Evolutionary conservation across 768 basidiomycete genomes (phyloP).

Genomic region (Mycena rosella): DNA sequence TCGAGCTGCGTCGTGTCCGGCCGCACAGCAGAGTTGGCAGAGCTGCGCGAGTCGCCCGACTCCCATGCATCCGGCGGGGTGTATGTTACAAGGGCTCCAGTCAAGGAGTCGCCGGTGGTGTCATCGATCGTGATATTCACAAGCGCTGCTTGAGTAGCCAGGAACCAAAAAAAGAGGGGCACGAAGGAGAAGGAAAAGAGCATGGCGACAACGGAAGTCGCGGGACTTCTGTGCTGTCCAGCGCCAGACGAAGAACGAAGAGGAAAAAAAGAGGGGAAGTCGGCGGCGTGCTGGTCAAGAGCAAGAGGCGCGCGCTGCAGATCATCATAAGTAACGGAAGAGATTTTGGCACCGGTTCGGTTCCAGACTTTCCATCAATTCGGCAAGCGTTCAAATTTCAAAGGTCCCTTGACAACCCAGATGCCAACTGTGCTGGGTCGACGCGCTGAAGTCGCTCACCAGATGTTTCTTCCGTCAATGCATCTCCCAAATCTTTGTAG

Average conservation of each 20-base stretch:
- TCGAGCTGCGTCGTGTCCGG: constrained; percentile 38
- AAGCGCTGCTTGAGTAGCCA: constrained; percentile 33
- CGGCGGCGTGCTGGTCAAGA: background rate
- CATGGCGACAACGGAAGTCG: constrained; percentile 34
- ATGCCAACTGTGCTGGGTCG: no score
- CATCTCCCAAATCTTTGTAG: no score
- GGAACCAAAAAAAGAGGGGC: constrained; percentile 26
- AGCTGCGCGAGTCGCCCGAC: constrained; percentile 41
- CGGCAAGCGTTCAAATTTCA: no score
- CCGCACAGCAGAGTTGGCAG: constrained; percentile 42
- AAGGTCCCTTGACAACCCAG: no score
- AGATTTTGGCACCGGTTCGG: no score
- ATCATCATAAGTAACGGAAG: no score
- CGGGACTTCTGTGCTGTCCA: constrained; percentile 33
- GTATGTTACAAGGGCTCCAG: constrained; percentile 49
- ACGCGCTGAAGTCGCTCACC: no score
- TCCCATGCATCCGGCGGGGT: constrained; percentile 50
- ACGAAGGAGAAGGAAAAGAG: constrained; percentile 10
- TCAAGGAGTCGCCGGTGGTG: constrained; percentile 46
- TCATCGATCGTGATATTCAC: constrained; percentile 61
- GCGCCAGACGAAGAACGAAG: constrained; percentile 20
- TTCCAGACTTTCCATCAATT: no score
- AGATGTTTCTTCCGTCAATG: no score
- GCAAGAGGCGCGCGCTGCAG: constrained; percentile 9
- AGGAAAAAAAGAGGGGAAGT: constrained; percentile 8